Evolutionary conservation across 1,284 basidiomycete species (phyloP).

Genomic region (Malassezia obtusa): DNA sequence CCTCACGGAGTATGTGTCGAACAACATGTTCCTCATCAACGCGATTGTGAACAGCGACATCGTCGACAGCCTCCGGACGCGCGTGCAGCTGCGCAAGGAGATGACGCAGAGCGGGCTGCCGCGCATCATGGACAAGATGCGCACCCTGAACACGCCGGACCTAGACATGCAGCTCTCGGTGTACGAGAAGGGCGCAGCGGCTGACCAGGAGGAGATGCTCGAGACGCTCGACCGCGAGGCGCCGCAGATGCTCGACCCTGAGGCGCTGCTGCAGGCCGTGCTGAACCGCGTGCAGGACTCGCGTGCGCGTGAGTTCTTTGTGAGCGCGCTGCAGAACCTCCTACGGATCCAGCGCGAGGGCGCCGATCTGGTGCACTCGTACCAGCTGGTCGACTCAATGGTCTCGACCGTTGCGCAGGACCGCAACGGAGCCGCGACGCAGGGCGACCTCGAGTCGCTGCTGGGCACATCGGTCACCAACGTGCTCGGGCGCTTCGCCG

Average conservation of each 20-base stretch:
- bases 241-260: slow-evolving; percentile 65
- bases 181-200: slow-evolving; percentile 62
- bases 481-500: slow-evolving; percentile 80
- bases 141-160: slow-evolving; percentile 56
- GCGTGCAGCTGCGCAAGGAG: slow-evolving; percentile 71
- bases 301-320: slow-evolving; percentile 72
- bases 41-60: slow-evolving; percentile 39
- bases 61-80: slow-evolving; percentile 57
- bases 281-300: slow-evolving; percentile 64
- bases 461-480: slow-evolving; percentile 81
- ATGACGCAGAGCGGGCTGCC: slow-evolving; percentile 79
- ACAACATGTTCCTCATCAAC: slow-evolving; percentile 39
- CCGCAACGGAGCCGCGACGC: slow-evolving; percentile 60
- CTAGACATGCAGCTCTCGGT: slow-evolving; percentile 64
- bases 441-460: slow-evolving; percentile 63
- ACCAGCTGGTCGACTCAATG: slow-evolving; percentile 84
- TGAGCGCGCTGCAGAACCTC: slow-evolving; percentile 84
- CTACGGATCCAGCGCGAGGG: slow-evolving; percentile 81
- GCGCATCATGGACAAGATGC: slow-evolving; percentile 64
- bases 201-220: slow-evolving; percentile 68
- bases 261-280: slow-evolving; percentile 78
- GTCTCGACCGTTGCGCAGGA: slow-evolving; percentile 88
- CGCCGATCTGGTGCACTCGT: slow-evolving; percentile 64
- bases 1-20: slow-evolving; percentile 53
- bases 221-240: slow-evolving; percentile 69